Base-by-base conservation (phyloP, 345 rosid genomes). In the Corchorus capsularis region DNA sequence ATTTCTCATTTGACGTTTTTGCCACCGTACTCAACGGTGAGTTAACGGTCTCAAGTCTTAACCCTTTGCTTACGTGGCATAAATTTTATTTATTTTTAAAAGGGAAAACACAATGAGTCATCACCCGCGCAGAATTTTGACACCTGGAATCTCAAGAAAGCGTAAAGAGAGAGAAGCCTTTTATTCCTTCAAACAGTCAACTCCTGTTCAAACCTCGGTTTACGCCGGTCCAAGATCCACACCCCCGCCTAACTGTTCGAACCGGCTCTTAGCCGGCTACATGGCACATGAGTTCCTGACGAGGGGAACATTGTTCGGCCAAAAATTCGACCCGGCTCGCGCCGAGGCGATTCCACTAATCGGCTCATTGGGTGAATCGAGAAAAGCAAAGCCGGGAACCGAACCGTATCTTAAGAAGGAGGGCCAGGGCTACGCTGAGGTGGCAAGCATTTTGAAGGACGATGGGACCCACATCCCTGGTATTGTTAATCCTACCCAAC, bases 261-360 rank as follows among this genome's bases (percentile, higher is more conserved):
- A 86, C 77, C 72, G 76, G 83, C 73, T 92, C 0, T 74, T 92
- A 10, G 96, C 96, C 32, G 91, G 96, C 0, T 92, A 90, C 85
- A 81, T 92, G 91, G 94, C 96, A 17, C 85, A 81, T 74, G 94
- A 92, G 83, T 92, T 85, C 53, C 71, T 92, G 74, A 85, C 86
- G 1, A 81, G 80, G 62, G 96, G 92, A 3, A 92, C 92, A 0
- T 66, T 92, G 66, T 73, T 90, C 12, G 96, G 92, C 53, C 78
- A 89, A 70, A 87, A 80, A 57, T 63, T 82, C 8, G 85, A 84
- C 19, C 87, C 86, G 39, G 85, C 53, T 8, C 77, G 82, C 73
- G 57, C 81, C 4, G 87, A 82, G 19, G 60, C 66, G n/a, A 49
- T 49, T 55, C 72, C 86, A 0, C 34, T 85, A 52, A 78, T 75